phyloP scores from a whole-genome alignment of 1,284 basidiomycete genomes.

The Boletus sp. region DNA sequence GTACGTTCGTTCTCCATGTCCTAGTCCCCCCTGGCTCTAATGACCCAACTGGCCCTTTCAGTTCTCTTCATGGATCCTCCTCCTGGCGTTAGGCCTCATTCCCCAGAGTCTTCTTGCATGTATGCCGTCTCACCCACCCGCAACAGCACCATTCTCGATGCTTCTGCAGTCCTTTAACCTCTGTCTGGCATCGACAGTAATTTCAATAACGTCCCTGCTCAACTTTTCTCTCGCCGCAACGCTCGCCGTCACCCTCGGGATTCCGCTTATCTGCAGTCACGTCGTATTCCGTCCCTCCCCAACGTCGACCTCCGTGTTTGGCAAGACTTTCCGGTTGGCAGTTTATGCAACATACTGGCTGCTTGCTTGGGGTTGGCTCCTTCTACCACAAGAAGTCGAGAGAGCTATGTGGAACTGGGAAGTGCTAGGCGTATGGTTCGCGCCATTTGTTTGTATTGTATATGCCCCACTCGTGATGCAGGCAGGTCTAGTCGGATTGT shows the following conservation, averaged over 20 bases:
- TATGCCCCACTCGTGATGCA: constrained; percentile 70
- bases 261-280: constrained; percentile 51
- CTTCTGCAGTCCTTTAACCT: constrained; percentile 71
- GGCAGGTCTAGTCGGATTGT: constrained; percentile 51
- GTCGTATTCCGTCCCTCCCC: constrained; percentile 24
- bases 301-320: constrained; percentile 23
- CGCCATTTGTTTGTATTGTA: constrained; percentile 68
- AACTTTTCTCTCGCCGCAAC: constrained; percentile 84
- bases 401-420: constrained; percentile 67
- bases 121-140: constrained; percentile 20
- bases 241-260: constrained; percentile 58
- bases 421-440: constrained; percentile 68
- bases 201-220: constrained; percentile 81
- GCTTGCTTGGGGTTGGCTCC: constrained; percentile 58
- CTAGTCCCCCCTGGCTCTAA: constrained; percentile 1
- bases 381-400: constrained; percentile 40
- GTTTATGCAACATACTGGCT: constrained; percentile 44
- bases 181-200: constrained; percentile 75
- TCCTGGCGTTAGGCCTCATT: constrained; percentile 29
- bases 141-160: constrained; percentile 39
- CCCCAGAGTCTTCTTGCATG: constrained; percentile 30
- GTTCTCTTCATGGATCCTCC: constrained; percentile 28
- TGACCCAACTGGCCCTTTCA: constrained; percentile 3
- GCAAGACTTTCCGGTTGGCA: constrained; percentile 30
- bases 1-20: constrained; percentile 32